Evolutionary conservation across 2,329 filamentous ascomycete species (phyloP).

Genomic region (Fusarium bactridioides): DNA sequence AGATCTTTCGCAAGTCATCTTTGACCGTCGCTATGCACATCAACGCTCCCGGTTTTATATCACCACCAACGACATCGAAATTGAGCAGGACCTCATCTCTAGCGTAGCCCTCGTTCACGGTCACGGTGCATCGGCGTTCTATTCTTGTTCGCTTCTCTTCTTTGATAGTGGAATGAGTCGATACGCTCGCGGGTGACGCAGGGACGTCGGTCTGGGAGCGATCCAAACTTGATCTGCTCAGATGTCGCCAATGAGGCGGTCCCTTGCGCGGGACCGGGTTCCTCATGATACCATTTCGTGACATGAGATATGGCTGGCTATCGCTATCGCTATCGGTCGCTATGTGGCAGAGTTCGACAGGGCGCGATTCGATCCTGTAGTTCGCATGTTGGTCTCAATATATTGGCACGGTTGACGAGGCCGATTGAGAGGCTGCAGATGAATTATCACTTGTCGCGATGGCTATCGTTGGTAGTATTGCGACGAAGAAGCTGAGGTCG

Average conservation of each 20-base stretch:
- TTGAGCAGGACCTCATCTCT: constrained; percentile 84
- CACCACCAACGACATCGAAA: constrained; percentile 70
- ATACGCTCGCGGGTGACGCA: constrained; percentile 58
- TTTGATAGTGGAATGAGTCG: constrained; percentile 58
- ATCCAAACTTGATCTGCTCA: constrained; percentile 58
- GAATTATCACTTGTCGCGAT: constrained; percentile 15
- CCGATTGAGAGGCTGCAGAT: constrained; percentile 3
- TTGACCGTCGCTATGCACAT: constrained; percentile 75
- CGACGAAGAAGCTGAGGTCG: constrained; percentile 31
- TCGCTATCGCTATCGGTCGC: constrained; percentile 22
- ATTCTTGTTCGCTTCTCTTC: constrained; percentile 46
- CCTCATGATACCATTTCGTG: constrained; percentile 41
- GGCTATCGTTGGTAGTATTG: constrained; percentile 10
- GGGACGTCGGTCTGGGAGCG: constrained; percentile 50
- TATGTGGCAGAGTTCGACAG: constrained; percentile 29
- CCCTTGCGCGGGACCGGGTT: constrained; percentile 52
- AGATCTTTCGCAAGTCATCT: constrained; percentile 54
- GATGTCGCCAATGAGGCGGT: constrained; percentile 60
- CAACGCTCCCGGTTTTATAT: constrained; percentile 71
- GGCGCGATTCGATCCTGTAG: constrained; percentile 23
- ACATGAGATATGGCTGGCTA: constrained; percentile 36
- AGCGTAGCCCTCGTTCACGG: constrained; percentile 76
- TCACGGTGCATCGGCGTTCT: constrained; percentile 62
- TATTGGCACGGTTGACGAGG: constrained; percentile 17
- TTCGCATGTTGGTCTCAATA: constrained; percentile 35